Base-by-base conservation (phyloP, 2,329 filamentous ascomycete genomes). In the Fusarium aywerte region DNA sequence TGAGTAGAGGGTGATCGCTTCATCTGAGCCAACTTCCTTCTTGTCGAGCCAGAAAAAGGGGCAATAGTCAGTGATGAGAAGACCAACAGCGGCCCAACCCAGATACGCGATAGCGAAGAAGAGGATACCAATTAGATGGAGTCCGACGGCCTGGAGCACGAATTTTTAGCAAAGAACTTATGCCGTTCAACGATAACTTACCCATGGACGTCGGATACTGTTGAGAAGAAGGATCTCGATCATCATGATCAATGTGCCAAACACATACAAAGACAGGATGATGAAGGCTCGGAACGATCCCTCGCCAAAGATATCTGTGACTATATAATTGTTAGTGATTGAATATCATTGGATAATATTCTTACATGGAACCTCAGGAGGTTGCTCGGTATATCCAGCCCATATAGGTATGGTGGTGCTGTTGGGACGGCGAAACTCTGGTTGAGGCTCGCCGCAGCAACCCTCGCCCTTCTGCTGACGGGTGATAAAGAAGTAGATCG, bases 1-100 rank as follows among this genome's bases (percentile, higher is more conserved):
- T 53, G 78, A 80, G 61, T 82, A 82, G 7, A 79, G 78, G 36
- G 80, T 75, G 20, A 84, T 80, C 16, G 81, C 80, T 66, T 81
- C 80, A 36, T 79, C 75, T 27, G 78, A 79, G 43, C 80, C 80
- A 64, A 83, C 79, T 53, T 80, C 72, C 7, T 76, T 71, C 50
- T 80, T 77, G 65, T 86, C 81, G 51, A 86, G 76, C 80, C 84
- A 86, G 74, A 84, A 85, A 65, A 84, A 84, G 11, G 84, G 76
- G 55, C 76, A 79, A 49, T 79, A 78, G 32, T 80, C 80, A 3
- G 83, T 85, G 50, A 81, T 51, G 25, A 79, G 71, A 65, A 80
- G 80, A 23, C 84, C 84, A 44, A 85, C 73, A 11, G 76, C 77
- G 32, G 81, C 84, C 82, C 82, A 86, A 35, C 75, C 80, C 33